Evolutionary conservation across 495 filamentous ascomycete genomes (phyloP), one percentile per base, ranked within the genome.

Genomic region (Aspergillus cristatus): DNA sequence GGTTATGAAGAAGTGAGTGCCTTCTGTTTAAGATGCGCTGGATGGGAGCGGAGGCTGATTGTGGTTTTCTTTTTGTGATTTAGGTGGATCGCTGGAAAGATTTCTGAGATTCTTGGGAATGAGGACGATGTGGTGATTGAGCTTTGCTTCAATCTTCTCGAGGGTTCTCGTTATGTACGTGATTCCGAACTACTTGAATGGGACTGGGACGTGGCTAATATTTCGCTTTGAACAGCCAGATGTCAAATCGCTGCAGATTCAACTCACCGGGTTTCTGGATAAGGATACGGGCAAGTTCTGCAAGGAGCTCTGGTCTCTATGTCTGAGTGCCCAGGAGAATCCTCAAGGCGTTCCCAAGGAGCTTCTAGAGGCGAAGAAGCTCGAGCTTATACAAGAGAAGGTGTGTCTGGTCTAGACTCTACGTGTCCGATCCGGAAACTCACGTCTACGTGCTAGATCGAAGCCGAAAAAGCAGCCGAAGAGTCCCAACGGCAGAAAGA

Each of bases 61-160:
- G 16, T 25, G 15, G 6, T 29, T n/a, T n/a, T n/a, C n/a, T n/a
- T 17, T 28, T 11, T 34, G 13, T 31, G 11, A 28, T 46, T 29
- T 49, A 95, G 88, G 64, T 98, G 91, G 91, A 94, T 97, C 54
- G 81, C 85, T 2, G 75, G 76, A 41, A 83, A 80, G 55, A 85
- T 97, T 35, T 84, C 82, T 7, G 79, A 84, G 24, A 90, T 97
- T 36, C 69, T 97, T 15, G 84, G 82, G 6, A 82, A 73, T 53
- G 91, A 98, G 44, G 91, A 98, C 54, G 91, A 97, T 50, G 85
- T 98, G 22, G 81, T 97, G 14, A 90, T 88, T 41, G 87, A 95
- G 60, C 77, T 93, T 10, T 86, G 86, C 55, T 94, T 88, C 63
- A 86, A 89, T 50, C 63, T 94, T 22, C 69, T 97, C 14, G 91